A percentile compares a stretch with the other conserved stretches of the same genome.
Conservation (phyloP, 2,329 filamentous ascomycete species). For the Talaromyces atroroseus region DNA sequence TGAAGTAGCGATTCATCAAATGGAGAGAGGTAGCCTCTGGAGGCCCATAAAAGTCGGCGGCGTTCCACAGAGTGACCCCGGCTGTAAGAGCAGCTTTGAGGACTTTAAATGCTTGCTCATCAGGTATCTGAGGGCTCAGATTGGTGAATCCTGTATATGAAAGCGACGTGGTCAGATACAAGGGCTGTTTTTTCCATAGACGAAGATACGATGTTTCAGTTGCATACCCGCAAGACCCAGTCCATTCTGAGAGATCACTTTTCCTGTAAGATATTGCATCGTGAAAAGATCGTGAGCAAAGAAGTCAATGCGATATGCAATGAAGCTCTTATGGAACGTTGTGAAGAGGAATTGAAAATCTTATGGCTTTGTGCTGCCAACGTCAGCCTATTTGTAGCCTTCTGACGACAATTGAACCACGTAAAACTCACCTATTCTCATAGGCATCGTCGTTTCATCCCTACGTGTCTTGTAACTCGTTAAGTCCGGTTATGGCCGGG, state of each 20-base stretch:
- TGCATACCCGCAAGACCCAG: conserved; percentile 22
- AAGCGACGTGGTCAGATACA: conserved; percentile 2
- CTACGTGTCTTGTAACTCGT: not conserved
- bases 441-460: not conserved
- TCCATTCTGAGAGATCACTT: conserved; percentile 20
- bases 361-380: not conserved
- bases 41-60: conserved; percentile 49
- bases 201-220: not conserved
- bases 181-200: not conserved
- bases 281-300: not conserved
- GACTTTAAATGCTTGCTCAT: conserved; percentile 38
- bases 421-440: not conserved
- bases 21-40: conserved; percentile 54
- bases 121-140: conserved; percentile 12
- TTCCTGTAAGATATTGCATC: conserved; percentile 18
- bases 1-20: conserved; percentile 58
- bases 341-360: not conserved
- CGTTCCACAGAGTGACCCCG: conserved; percentile 28
- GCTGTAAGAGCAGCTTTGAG: conserved; percentile 47
- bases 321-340: not conserved
- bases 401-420: not conserved
- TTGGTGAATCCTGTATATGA: conserved; percentile 23
- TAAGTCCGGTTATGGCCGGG: not conserved
- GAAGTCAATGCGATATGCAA: not conserved
- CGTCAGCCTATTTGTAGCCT: not conserved